Percentiles rank a stretch among this genome's conserved stretches.
These are phyloP conservation scores for Chalciporus piperatus DNA, from an alignment of 768 basidiomycete species.

Conservation along the genomic window DNA sequence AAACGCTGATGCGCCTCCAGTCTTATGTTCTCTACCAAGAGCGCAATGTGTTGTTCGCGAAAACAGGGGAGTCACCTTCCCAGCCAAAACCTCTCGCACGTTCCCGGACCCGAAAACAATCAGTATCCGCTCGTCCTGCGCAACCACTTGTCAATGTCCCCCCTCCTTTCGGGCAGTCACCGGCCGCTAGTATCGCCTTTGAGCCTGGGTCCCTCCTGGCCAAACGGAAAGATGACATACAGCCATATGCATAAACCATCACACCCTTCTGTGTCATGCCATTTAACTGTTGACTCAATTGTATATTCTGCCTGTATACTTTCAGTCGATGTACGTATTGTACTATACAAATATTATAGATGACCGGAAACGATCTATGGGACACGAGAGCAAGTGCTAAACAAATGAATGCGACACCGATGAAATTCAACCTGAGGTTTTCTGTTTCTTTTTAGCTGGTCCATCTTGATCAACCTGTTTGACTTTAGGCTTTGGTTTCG, in stretches of 20 bases:
- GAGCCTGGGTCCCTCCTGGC: slow-evolving; percentile 75
- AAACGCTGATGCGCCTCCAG: slow-evolving; percentile 37
- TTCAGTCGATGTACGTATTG: slow-evolving; percentile 17
- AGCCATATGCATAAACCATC: slow-evolving; percentile 3
- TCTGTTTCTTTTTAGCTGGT: slow-evolving; percentile 75
- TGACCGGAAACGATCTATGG: not conserved
- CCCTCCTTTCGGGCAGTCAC: slow-evolving; percentile 35
- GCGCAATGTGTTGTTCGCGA: slow-evolving; percentile 53
- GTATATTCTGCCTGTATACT: slow-evolving; percentile 9
- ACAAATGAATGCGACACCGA: not conserved
- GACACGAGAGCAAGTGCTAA: not conserved
- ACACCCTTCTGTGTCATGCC: not conserved
- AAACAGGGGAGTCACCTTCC: slow-evolving; percentile 19
- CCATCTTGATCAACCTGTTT: slow-evolving; percentile 42
- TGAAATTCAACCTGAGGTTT: slow-evolving; percentile 42
- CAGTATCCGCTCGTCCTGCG: slow-evolving; percentile 34
- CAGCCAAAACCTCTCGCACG: slow-evolving; percentile 36
- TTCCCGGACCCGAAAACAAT: slow-evolving; percentile 36
- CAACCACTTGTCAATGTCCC: slow-evolving; percentile 50
- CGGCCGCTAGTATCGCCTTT: slow-evolving; percentile 47
- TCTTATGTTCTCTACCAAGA: slow-evolving; percentile 85
- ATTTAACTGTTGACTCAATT: slow-evolving; percentile 8
- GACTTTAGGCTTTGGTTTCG: slow-evolving; percentile 39
- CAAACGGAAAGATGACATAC: slow-evolving; percentile 41
- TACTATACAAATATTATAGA: slow-evolving; percentile 24